Conservation (phyloP, 2,329 filamentous ascomycete species). For the Colletotrichum echinochloae region DNA sequence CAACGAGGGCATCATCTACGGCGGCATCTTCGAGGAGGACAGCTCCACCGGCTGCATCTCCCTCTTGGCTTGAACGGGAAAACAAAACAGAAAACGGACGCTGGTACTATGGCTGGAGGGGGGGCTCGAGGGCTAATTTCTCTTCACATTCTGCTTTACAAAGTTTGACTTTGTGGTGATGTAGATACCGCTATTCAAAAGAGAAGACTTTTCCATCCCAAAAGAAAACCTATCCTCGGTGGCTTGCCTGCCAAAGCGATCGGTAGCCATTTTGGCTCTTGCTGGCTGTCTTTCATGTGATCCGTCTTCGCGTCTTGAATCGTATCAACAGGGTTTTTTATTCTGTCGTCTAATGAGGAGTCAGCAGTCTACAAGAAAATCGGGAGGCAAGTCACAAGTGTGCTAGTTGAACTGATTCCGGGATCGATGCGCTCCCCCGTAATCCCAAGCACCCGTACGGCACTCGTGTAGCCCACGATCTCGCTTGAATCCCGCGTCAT, state of each 20-base stretch:
- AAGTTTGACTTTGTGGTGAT: constrained; percentile 17
- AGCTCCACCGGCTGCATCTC: constrained; percentile 47
- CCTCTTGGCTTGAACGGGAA: constrained; percentile 7
- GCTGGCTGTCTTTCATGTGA: not conserved
- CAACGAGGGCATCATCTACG: constrained; percentile 65
- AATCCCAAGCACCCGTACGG: constrained; percentile 45
- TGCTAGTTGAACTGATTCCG: constrained; percentile 48
- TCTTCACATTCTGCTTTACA: not conserved
- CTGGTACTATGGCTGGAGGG: too few relatives aligned
- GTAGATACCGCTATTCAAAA: constrained; percentile 1
- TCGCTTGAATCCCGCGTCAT: constrained; percentile 45
- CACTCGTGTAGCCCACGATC: constrained; percentile 44
- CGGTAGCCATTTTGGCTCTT: not conserved
- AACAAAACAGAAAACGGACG: not conserved
- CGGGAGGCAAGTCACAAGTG: constrained; percentile 35
- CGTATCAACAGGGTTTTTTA: not conserved
- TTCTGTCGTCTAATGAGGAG: not conserved
- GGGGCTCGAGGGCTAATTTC: constrained; percentile 6
- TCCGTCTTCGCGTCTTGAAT: too few relatives aligned
- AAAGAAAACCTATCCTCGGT: not conserved
- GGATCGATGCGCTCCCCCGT: constrained; percentile 47
- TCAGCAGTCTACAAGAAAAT: not conserved
- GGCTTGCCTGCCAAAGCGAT: not conserved
- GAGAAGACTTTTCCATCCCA: constrained; percentile 10
- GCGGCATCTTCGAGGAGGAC: constrained; percentile 66